Evolutionary conservation across 2,329 filamentous ascomycete genomes (phyloP).

Genomic region (Trichoderma harzianum): DNA sequence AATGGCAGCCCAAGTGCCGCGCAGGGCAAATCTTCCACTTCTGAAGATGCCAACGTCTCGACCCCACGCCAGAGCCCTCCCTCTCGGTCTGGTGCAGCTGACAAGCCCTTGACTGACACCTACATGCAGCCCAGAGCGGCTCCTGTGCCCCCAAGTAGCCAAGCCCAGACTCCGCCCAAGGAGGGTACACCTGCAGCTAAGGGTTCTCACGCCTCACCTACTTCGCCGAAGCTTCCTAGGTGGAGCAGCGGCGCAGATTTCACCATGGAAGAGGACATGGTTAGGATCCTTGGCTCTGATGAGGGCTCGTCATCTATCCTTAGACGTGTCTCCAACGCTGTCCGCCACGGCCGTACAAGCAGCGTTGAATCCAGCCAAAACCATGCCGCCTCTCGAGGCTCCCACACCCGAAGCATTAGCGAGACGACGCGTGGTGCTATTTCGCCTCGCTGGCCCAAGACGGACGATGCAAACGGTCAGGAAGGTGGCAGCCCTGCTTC

Average conservation of each 20-base stretch:
- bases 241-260: constrained; percentile 83
- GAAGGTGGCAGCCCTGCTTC: constrained; percentile 71
- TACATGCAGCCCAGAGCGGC: constrained; percentile 59
- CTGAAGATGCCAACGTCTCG: constrained; percentile 24
- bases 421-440: constrained; percentile 62
- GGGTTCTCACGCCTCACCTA: constrained; percentile 38
- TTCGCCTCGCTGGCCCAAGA: constrained; percentile 69
- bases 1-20: constrained; percentile 27
- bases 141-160: constrained; percentile 46
- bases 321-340: constrained; percentile 86
- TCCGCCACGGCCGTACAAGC: constrained; percentile 86
- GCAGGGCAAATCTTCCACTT: constrained; percentile 23
- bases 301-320: constrained; percentile 77
- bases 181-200: constrained; percentile 46
- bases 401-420: constrained; percentile 61
- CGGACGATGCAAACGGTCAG: constrained; percentile 52
- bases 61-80: constrained; percentile 24
- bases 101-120: constrained; percentile 40
- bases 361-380: constrained; percentile 61
- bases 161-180: constrained; percentile 39
- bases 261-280: constrained; percentile 93
- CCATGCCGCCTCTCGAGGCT: constrained; percentile 36
- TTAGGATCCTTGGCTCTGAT: constrained; percentile 77
- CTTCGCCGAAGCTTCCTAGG: constrained; percentile 65
- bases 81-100: constrained; percentile 22